A percentile compares a stretch with the other conserved stretches of the same genome.
Evolutionary conservation across 306 rosid genomes (phyloP).

Genomic region (Gynostemma pentaphyllum): DNA sequence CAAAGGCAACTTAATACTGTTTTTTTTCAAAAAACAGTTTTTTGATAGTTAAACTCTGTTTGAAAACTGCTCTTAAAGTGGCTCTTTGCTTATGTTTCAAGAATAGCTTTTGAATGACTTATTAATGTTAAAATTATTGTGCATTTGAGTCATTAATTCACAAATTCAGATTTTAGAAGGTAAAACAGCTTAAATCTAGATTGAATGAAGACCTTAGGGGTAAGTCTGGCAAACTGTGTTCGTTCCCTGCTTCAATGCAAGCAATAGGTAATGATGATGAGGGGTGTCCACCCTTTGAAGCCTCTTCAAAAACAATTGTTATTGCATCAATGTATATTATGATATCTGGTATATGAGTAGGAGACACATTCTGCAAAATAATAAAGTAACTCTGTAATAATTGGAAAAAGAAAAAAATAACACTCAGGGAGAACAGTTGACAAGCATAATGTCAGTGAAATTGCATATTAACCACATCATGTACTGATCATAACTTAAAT

Average conservation of each 20-base stretch:
- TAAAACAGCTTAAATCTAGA: slow-evolving; percentile 11
- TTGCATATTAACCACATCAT: neutral
- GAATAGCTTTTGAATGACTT: too few species aligned
- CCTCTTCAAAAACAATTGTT: slow-evolving; percentile 69
- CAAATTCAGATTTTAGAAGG: too few species aligned
- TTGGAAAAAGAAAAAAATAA: neutral
- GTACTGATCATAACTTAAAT: neutral
- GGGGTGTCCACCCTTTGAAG: slow-evolving; percentile 45
- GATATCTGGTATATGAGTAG: slow-evolving; percentile 63
- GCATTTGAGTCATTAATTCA: too few species aligned
- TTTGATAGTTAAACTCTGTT: too few species aligned
- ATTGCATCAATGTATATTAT: slow-evolving; percentile 83
- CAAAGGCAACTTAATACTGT: too few species aligned
- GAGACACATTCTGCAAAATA: slow-evolving; percentile 69
- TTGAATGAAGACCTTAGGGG: slow-evolving; percentile 67
- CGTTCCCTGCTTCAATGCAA: slow-evolving; percentile 76
- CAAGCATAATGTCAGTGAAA: neutral
- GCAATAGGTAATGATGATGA: slow-evolving; percentile 66
- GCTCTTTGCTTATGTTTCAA: too few species aligned
- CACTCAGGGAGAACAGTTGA: neutral
- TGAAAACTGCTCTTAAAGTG: too few species aligned
- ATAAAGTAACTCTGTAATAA: slow-evolving; percentile 6
- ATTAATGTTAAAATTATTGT: too few species aligned
- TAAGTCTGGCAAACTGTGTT: slow-evolving; percentile 77
- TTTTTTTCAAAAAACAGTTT: too few species aligned